These are phyloP conservation scores for Trichoderma guizhouense DNA, from an alignment of 2,329 filamentous ascomycete genomes.

Conservation along the genomic window DNA sequence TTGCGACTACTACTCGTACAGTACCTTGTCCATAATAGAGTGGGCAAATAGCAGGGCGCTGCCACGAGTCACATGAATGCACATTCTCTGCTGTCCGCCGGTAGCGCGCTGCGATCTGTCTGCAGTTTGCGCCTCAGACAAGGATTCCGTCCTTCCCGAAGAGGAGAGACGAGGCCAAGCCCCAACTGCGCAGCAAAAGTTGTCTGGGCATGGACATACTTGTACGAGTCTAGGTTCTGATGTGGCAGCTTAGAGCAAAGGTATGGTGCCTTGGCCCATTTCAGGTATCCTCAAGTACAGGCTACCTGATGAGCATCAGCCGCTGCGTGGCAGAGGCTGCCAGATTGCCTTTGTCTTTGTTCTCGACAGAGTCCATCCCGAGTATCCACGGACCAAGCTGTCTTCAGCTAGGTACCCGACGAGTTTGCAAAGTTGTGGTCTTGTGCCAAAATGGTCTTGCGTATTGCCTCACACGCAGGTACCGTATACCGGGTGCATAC, in stretches of 20 bases:
- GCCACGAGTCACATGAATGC: conserved; percentile 11
- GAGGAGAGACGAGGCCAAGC: conserved; percentile 12
- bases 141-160: conserved; percentile 16
- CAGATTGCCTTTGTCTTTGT: neutral
- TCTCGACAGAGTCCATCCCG: neutral
- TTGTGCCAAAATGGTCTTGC: neutral
- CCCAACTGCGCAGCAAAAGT: neutral
- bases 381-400: neutral
- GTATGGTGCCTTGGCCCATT: neutral
- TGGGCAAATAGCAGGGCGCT: neutral
- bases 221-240: neutral
- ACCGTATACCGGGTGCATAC: neutral
- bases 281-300: neutral
- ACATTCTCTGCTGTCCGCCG: conserved; percentile 6
- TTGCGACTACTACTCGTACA: neutral
- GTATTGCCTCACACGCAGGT: neutral
- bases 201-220: neutral
- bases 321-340: neutral
- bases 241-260: conserved; percentile 18
- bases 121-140: conserved; percentile 4
- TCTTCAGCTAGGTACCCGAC: neutral
- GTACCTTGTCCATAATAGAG: neutral
- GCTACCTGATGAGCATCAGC: neutral
- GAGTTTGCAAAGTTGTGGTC: neutral
- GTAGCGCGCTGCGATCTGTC: conserved; percentile 13